Percentiles rank a stretch among this genome's conserved stretches.
phyloP scores from a whole-genome alignment of 2,329 filamentous ascomycete species.

The Aphanocladium album region DNA sequence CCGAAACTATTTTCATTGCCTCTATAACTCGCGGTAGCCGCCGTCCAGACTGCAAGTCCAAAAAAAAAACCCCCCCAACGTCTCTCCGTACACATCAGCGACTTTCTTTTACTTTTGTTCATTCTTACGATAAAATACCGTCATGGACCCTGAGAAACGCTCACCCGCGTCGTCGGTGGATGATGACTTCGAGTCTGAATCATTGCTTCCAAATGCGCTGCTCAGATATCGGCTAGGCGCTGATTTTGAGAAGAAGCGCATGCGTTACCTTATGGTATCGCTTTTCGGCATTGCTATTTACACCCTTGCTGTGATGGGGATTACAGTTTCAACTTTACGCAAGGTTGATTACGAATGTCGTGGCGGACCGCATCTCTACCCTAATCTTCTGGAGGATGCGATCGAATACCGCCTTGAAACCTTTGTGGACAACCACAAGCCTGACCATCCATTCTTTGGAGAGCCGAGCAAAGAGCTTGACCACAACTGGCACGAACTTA shows the following conservation, averaged over 20 bases:
- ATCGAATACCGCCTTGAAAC: not conserved
- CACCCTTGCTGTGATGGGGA: not conserved
- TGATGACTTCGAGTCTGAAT: conserved; percentile 4
- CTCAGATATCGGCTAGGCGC: not conserved
- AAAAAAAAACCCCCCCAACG: too few relatives aligned
- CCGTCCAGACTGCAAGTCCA: not conserved
- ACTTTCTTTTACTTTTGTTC: not conserved
- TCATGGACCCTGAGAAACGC: not conserved
- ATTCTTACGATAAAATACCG: not conserved
- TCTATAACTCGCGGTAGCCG: not conserved
- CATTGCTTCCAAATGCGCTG: not conserved
- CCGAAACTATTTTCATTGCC: not conserved
- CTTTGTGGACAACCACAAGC: conserved; percentile 1
- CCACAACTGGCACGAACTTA: conserved; percentile 3
- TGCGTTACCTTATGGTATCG: not conserved
- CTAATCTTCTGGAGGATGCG: not conserved
- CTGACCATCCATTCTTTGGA: conserved; percentile 1
- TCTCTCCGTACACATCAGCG: too few relatives aligned
- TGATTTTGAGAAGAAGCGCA: conserved; percentile 4
- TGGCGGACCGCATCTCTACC: conserved; percentile 1
- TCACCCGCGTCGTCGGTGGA: not conserved
- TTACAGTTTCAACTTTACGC: not conserved
- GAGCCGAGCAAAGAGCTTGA: conserved; percentile 2
- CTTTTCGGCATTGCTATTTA: not conserved
- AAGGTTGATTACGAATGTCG: conserved; percentile 2